Conservation (phyloP, 108 stramenopile species). For the Parmales sp. region DNA sequence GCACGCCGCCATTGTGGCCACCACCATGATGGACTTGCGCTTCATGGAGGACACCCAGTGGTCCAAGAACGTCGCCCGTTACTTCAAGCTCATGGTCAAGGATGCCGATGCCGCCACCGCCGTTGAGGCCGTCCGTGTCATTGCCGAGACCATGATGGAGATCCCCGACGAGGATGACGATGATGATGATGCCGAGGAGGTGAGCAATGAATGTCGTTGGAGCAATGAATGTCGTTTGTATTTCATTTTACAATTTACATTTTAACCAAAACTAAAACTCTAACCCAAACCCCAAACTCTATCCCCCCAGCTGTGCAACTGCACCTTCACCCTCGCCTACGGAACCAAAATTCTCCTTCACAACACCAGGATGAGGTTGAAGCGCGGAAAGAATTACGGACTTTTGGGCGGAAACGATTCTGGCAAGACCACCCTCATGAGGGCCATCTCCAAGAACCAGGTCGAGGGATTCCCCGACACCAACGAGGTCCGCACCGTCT, state of each 20-base stretch:
- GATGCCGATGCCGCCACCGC: conserved; percentile 47
- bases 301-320: conserved; percentile 98
- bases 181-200: conserved; percentile 97
- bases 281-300: no score
- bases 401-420: conserved; percentile 95
- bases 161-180: conserved; percentile 83
- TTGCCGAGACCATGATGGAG: conserved; percentile 73
- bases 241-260: no score
- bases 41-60: conserved; percentile 86
- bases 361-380: conserved; percentile 97
- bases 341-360: conserved; percentile 98
- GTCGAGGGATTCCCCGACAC: conserved; percentile 98
- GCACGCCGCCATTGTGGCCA: conserved; percentile 58
- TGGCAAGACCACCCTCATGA: conserved; percentile 98
- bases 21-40: conserved; percentile 76
- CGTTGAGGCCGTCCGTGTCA: conserved; percentile 68
- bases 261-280: no score
- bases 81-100: conserved; percentile 47
- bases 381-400: conserved; percentile 93
- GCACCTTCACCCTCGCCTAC: conserved; percentile 97
- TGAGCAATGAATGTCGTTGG: no score
- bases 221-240: no score
- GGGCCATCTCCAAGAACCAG: conserved; percentile 96
- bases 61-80: conserved; percentile 57
- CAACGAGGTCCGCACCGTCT: conserved; percentile 89